Evolutionary conservation across 768 basidiomycete species (phyloP).

Genomic region (Suillus discolor): DNA sequence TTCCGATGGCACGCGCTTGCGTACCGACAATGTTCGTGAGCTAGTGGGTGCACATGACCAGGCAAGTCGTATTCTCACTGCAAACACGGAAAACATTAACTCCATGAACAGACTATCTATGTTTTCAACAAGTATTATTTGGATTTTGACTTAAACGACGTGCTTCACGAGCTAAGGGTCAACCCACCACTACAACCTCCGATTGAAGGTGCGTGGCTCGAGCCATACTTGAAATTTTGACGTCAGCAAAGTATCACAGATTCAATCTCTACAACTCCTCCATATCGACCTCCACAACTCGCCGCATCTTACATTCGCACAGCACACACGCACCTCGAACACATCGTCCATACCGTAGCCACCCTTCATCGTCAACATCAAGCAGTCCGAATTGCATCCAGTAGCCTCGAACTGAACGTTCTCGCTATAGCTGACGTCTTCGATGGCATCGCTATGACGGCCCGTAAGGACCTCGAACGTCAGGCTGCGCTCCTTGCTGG

Average conservation of each 20-base stretch:
- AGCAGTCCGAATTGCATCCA: constrained; percentile 73
- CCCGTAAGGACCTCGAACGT: constrained; percentile 64
- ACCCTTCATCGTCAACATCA: constrained; percentile 68
- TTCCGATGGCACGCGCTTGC: constrained; percentile 75
- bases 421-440: constrained; percentile 73
- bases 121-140: constrained; percentile 85
- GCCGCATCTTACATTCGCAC: constrained; percentile 67
- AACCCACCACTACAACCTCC: constrained; percentile 67
- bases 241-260: constrained; percentile 39
- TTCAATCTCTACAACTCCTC: constrained; percentile 67
- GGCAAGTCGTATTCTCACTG: constrained; percentile 41
- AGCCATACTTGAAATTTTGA: neutral
- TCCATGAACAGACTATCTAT: constrained; percentile 59
- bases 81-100: constrained; percentile 16
- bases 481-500: constrained; percentile 65
- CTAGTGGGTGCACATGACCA: constrained; percentile 76
- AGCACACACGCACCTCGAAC: constrained; percentile 65
- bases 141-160: constrained; percentile 66
- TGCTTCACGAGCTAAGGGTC: constrained; percentile 62
- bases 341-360: constrained; percentile 51
- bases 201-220: constrained; percentile 58
- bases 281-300: constrained; percentile 66
- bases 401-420: constrained; percentile 70
- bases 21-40: constrained; percentile 72
- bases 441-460: constrained; percentile 56